Evolutionary conservation across 2,329 filamentous ascomycete genomes (phyloP).

Genomic region (Pseudogymnoascus destructans): DNA sequence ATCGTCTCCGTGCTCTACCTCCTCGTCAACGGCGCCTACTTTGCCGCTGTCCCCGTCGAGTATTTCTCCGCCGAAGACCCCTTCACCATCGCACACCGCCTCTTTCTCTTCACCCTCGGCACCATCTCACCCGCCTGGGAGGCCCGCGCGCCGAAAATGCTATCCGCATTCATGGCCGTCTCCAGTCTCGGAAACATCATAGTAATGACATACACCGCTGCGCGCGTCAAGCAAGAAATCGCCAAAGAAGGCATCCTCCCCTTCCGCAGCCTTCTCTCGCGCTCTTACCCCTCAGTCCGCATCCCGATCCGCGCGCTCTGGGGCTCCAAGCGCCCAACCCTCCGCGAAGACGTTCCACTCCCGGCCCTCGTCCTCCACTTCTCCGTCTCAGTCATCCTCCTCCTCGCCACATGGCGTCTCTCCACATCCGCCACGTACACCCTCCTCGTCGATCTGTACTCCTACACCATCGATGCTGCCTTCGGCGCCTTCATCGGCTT

Average conservation of each 20-base stretch:
- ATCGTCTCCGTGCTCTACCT: slow-evolving; percentile 28
- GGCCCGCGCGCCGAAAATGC: slow-evolving; percentile 25
- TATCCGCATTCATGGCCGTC: slow-evolving; percentile 39
- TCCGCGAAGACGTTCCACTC: slow-evolving; percentile 23
- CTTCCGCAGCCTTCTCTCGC: slow-evolving; percentile 35
- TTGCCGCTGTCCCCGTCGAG: slow-evolving; percentile 29
- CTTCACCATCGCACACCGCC: slow-evolving; percentile 24
- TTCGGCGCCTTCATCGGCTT: slow-evolving; percentile 25
- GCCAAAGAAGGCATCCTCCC: slow-evolving; percentile 45
- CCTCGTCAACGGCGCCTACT: slow-evolving; percentile 31
- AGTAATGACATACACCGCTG: slow-evolving; percentile 42
- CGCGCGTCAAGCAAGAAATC: slow-evolving; percentile 46
- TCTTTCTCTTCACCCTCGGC: slow-evolving; percentile 27
- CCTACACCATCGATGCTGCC: slow-evolving; percentile 29
- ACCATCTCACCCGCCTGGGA: slow-evolving; percentile 21
- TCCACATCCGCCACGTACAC: slow-evolving; percentile 22
- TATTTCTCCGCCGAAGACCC: slow-evolving; percentile 16
- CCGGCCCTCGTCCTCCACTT: slow-evolving; percentile 18
- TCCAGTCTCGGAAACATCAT: slow-evolving; percentile 44
- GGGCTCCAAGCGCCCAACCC: slow-evolving; percentile 21
- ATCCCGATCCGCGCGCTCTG: slow-evolving; percentile 15
- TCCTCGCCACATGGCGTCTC: slow-evolving; percentile 14
- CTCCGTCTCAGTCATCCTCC: not conserved
- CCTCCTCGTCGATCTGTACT: slow-evolving; percentile 28
- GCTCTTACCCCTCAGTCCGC: slow-evolving; percentile 5